Percentiles rank a stretch among this genome's conserved stretches.
Evolutionary conservation across 139 green algal species (phyloP).

Genomic region (Nannochloris sp.): DNA sequence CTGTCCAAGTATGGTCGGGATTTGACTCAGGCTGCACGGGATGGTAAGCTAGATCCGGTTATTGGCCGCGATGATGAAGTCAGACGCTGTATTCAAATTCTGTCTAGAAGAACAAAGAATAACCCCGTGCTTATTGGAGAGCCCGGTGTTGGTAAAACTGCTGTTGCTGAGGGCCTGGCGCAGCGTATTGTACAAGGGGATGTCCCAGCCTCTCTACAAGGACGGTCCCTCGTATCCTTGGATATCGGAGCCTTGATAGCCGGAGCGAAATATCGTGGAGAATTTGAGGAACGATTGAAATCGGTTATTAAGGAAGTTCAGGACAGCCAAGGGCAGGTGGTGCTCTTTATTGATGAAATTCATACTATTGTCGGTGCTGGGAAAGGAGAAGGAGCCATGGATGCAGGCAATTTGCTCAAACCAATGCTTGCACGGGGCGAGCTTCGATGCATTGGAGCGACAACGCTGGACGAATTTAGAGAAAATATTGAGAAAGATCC

Average conservation of each 20-base stretch:
- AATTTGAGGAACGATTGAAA: constrained; percentile 99
- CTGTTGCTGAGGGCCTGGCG: constrained; percentile 84
- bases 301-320: constrained; percentile 86
- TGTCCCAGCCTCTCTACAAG: constrained; percentile 75
- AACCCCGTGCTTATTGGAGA: constrained; percentile 97
- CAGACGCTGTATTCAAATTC: constrained; percentile 64
- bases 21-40: constrained; percentile 67
- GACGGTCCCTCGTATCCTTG: constrained; percentile 74
- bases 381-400: constrained; percentile 76
- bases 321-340: constrained; percentile 57
- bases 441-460: constrained; percentile 95
- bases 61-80: constrained; percentile 80
- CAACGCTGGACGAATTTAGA: constrained; percentile 95
- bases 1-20: constrained; percentile 88
- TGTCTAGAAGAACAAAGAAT: constrained; percentile 93
- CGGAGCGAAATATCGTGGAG: constrained; percentile 93
- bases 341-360: constrained; percentile 96
- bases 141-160: constrained; percentile 82
- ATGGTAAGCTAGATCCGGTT: constrained; percentile 78
- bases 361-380: constrained; percentile 85
- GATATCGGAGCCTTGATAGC: constrained; percentile 95
- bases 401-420: constrained; percentile 95
- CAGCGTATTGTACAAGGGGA: constrained; percentile 94
- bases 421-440: constrained; percentile 89
- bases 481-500: constrained; percentile 99